Conservation (phyloP, 176 grass and related monocot species). For the Canna indica region DNA sequence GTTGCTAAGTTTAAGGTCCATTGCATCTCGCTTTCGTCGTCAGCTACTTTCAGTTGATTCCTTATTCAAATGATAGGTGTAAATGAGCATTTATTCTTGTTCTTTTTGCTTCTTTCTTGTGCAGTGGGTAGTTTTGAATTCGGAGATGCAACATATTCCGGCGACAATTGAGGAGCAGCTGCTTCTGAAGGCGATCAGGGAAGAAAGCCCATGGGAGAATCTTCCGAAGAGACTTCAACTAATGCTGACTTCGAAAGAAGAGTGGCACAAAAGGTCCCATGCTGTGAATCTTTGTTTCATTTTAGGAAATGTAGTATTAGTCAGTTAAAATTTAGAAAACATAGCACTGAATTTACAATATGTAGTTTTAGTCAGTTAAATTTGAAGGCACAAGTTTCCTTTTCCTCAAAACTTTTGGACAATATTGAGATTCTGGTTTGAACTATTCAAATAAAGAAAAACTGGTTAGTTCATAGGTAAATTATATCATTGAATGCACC, state of each 20-base stretch:
- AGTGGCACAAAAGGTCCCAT: slow-evolving; percentile 74
- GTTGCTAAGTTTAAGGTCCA: neutral
- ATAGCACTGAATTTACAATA: no score
- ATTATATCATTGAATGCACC: no score
- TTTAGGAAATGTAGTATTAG: neutral
- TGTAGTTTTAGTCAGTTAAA: no score
- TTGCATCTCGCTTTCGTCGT: neutral
- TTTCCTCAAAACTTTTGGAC: no score
- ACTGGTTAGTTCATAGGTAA: no score
- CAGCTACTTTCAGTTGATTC: neutral
- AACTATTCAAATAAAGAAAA: no score
- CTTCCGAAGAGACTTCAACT: slow-evolving; percentile 82
- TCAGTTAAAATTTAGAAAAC: neutral
- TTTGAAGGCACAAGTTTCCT: no score
- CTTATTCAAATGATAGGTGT: neutral
- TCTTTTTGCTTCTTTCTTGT: neutral
- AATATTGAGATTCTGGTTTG: no score
- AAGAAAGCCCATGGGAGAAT: slow-evolving; percentile 77
- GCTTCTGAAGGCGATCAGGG: slow-evolving; percentile 75
- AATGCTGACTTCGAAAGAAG: slow-evolving; percentile 58
- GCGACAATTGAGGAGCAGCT: slow-evolving; percentile 78
- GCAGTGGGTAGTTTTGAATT: neutral
- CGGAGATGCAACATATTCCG: slow-evolving; percentile 29
- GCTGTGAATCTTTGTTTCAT: neutral
- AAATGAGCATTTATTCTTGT: neutral